Percentiles rank a stretch among this genome's conserved stretches.
phyloP scores from a whole-genome alignment of 2,329 filamentous ascomycete species.

The Colletotrichum godetiae region DNA sequence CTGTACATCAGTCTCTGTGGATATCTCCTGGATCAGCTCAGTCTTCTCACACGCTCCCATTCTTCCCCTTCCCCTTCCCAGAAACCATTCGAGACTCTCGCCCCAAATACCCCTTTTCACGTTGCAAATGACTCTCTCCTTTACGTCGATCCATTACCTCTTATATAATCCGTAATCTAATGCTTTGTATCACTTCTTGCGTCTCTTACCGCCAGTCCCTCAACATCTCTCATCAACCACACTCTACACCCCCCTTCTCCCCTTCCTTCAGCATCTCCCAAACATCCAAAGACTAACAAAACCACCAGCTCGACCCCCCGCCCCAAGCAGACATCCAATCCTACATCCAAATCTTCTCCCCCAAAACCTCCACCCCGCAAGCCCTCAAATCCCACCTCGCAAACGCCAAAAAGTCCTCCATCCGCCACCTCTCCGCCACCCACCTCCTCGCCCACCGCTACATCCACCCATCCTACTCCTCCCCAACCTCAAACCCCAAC shows the following conservation, averaged over 20 bases:
- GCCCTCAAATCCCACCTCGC: constrained; percentile 71
- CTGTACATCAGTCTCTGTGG: no score
- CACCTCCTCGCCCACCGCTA: constrained; percentile 66
- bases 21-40: no score
- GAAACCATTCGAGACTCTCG: no score
- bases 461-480: constrained; percentile 55
- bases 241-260: no score
- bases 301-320: constrained; percentile 56
- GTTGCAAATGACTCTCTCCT: no score
- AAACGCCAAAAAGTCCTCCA: constrained; percentile 73
- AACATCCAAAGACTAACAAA: no score
- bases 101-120: no score
- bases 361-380: constrained; percentile 68
- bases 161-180: background rate
- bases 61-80: no score
- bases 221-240: background rate
- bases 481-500: constrained; percentile 41
- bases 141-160: no score
- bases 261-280: no score
- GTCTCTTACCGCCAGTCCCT: background rate
- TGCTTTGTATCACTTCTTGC: no score
- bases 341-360: constrained; percentile 75
- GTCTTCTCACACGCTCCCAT: no score
- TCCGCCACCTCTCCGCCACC: constrained; percentile 66
- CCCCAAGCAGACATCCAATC: constrained; percentile 69